Evolutionary conservation across 352 stramenopile genomes (phyloP).

Genomic region (Achlya hypogyna): DNA sequence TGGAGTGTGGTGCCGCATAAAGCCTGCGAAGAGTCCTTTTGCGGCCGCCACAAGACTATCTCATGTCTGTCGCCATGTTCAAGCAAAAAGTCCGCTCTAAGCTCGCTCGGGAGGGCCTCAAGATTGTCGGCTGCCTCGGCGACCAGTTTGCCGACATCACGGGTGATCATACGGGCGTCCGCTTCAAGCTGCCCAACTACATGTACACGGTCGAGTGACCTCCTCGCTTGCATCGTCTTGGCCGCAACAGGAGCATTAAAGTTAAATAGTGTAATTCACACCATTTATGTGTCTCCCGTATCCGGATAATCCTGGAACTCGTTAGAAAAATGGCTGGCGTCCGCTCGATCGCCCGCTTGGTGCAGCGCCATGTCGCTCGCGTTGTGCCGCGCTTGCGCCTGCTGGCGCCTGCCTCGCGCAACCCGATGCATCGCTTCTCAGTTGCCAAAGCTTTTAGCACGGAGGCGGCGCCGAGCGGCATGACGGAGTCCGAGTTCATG

Average conservation of each 20-base stretch:
- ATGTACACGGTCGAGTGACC: slow-evolving; percentile 2
- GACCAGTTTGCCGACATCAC: slow-evolving; percentile 19
- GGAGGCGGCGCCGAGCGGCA: neutral
- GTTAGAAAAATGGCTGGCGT: neutral
- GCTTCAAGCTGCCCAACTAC: slow-evolving; percentile 20
- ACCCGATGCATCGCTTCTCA: neutral
- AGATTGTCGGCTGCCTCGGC: slow-evolving; percentile 11
- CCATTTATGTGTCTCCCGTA: neutral
- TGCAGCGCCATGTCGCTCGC: neutral
- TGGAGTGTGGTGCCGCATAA: too few relatives aligned
- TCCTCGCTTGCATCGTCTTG: too few relatives aligned
- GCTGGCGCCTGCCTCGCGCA: neutral
- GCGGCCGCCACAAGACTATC: neutral
- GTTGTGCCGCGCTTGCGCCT: too few relatives aligned
- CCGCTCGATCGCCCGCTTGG: neutral
- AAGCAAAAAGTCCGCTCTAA: slow-evolving; percentile 13
- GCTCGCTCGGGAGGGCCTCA: neutral
- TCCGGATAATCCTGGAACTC: neutral
- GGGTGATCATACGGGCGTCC: slow-evolving; percentile 8
- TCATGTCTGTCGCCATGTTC: slow-evolving; percentile 9
- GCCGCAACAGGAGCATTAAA: too few relatives aligned
- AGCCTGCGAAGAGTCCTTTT: slow-evolving; percentile 9
- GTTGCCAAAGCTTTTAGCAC: neutral
- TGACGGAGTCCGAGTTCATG: slow-evolving; percentile 74
- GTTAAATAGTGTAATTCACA: too few relatives aligned